phyloP scores from a whole-genome alignment of 169 alveolate species.

The Plasmodium gallinaceum region DNA sequence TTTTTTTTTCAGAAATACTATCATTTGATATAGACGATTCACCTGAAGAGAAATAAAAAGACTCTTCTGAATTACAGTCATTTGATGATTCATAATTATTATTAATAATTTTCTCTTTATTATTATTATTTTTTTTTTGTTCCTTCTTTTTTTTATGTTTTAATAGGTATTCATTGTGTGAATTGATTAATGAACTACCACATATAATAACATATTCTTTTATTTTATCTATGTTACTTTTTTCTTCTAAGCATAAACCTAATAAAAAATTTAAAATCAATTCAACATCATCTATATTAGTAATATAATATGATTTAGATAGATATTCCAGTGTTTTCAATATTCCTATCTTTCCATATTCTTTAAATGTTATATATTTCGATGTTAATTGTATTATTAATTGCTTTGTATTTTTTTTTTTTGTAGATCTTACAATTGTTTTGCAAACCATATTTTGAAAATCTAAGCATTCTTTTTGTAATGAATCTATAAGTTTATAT shows the following conservation, averaged over 20 bases:
- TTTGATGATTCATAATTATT: neutral
- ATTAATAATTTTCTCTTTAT: conserved; percentile 19
- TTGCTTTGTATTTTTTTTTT: conserved; percentile 36
- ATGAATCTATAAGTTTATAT: conserved; percentile 54
- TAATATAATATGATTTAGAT: conserved; percentile 31
- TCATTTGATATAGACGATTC: too few species aligned
- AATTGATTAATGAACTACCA: conserved; percentile 59
- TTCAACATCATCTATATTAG: conserved; percentile 55
- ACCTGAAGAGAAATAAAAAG: neutral
- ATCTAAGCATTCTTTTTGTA: conserved; percentile 68
- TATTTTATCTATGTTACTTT: conserved; percentile 40
- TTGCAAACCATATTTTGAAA: conserved; percentile 67
- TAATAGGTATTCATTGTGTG: conserved; percentile 35
- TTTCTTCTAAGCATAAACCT: conserved; percentile 76
- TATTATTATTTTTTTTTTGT: neutral
- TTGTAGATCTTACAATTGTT: conserved; percentile 24
- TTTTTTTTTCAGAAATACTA: neutral
- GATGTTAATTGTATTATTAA: conserved; percentile 55
- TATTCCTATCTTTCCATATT: conserved; percentile 70
- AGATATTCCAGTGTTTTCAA: conserved; percentile 47
- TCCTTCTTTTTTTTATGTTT: conserved; percentile 17
- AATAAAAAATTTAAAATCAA: conserved; percentile 64
- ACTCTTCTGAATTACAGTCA: neutral
- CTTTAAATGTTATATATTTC: conserved; percentile 70
- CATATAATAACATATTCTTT: conserved; percentile 51